These are phyloP conservation scores for Zygotorulaspora danielsina DNA, from an alignment of 805 yeast species.

Conservation along the genomic window DNA sequence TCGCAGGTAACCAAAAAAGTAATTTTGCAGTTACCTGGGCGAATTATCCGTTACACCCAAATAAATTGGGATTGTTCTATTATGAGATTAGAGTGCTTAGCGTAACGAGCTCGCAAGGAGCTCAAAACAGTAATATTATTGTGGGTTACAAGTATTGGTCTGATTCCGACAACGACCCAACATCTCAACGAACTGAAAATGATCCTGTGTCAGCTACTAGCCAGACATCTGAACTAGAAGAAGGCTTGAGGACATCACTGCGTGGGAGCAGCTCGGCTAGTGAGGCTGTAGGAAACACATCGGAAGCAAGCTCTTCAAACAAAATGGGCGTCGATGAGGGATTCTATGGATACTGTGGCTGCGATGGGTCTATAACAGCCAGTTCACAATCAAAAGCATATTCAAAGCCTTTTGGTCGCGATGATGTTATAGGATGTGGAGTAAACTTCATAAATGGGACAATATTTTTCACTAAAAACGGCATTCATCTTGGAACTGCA, in stretches of 20 bases:
- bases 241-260: slow-evolving; percentile 12
- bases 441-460: slow-evolving; percentile 59
- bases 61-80: slow-evolving; percentile 28
- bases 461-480: slow-evolving; percentile 79
- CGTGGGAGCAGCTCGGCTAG: slow-evolving; percentile 12
- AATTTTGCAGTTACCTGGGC: slow-evolving; percentile 32
- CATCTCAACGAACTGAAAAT: slow-evolving; percentile 9
- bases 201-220: slow-evolving; percentile 10
- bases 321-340: slow-evolving; percentile 22
- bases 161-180: slow-evolving; percentile 7
- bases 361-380: slow-evolving; percentile 29
- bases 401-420: slow-evolving; percentile 41
- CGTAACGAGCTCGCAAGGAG: slow-evolving; percentile 28
- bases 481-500: slow-evolving; percentile 56
- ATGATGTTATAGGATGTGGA: slow-evolving; percentile 81
- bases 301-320: slow-evolving; percentile 9
- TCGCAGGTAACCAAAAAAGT: slow-evolving; percentile 18
- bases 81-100: slow-evolving; percentile 29
- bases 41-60: slow-evolving; percentile 24
- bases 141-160: slow-evolving; percentile 29
- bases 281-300: slow-evolving; percentile 6
- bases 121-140: slow-evolving; percentile 27
- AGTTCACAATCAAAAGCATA: slow-evolving; percentile 22
- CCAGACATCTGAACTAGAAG: slow-evolving; percentile 9
- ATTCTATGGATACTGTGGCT: slow-evolving; percentile 30